Evolutionary conservation across 2,329 filamentous ascomycete species (phyloP).

Genomic region (Beauveria asiatica): DNA sequence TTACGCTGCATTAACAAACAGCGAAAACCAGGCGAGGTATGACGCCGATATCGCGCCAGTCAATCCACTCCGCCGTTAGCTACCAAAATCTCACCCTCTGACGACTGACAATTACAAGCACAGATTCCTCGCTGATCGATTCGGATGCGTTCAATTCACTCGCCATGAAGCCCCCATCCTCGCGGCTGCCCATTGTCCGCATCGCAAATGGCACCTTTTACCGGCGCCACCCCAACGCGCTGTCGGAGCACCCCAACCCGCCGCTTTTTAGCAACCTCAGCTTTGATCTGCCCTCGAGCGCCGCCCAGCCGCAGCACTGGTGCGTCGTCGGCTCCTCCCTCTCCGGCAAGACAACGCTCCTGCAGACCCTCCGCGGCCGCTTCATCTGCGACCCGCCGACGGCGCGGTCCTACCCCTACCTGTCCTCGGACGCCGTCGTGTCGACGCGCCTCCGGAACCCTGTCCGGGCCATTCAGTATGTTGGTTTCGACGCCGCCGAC

Average conservation of each 20-base stretch:
- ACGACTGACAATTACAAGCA: neutral
- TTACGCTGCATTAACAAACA: neutral
- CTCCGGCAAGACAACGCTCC: constrained; percentile 71
- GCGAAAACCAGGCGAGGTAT: neutral
- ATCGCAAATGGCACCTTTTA: constrained; percentile 81
- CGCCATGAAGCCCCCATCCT: constrained; percentile 28
- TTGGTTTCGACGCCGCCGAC: constrained; percentile 79
- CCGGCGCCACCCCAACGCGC: constrained; percentile 56
- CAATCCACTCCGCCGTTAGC: neutral
- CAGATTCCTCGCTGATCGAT: constrained; percentile 11
- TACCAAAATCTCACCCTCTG: neutral
- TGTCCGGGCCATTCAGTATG: constrained; percentile 69
- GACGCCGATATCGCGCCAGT: neutral
- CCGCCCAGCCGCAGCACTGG: constrained; percentile 57
- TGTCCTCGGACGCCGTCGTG: constrained; percentile 52
- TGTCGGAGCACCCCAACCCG: constrained; percentile 49
- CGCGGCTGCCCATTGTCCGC: constrained; percentile 52
- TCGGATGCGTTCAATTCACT: constrained; percentile 17
- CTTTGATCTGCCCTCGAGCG: constrained; percentile 58
- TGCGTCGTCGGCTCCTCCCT: constrained; percentile 74
- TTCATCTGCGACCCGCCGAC: constrained; percentile 67
- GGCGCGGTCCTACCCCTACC: constrained; percentile 69
- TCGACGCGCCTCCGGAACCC: constrained; percentile 48
- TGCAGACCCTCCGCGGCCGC: constrained; percentile 69
- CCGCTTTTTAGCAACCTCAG: constrained; percentile 64